Percentiles rank a stretch among this genome's conserved stretches.
These are phyloP conservation scores for Podospora comata DNA, from an alignment of 495 filamentous ascomycete genomes.

Conservation along the genomic window DNA sequence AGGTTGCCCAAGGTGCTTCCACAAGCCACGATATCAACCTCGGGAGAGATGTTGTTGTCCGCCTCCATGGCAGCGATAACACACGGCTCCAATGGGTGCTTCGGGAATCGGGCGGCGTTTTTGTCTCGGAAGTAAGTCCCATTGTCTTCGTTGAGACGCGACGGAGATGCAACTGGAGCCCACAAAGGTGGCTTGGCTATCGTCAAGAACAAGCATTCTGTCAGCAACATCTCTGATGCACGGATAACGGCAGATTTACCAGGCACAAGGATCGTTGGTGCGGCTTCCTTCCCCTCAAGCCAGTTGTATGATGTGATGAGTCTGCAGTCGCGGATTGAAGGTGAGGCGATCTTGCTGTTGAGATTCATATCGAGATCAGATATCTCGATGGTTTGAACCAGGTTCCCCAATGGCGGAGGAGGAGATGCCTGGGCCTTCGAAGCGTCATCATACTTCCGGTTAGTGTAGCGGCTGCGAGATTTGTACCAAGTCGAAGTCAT, in stretches of 20 bases:
- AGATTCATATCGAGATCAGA: slow-evolving; percentile 5
- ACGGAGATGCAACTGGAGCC: slow-evolving; percentile 47
- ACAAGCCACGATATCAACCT: slow-evolving; percentile 61
- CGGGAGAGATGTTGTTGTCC: slow-evolving; percentile 22
- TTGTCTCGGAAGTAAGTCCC: slow-evolving; percentile 58
- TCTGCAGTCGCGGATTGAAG: slow-evolving; percentile 10
- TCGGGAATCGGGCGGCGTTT: slow-evolving; percentile 57
- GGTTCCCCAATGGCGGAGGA: slow-evolving; percentile 8
- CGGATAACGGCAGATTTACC: slow-evolving; percentile 14
- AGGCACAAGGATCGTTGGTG: slow-evolving; percentile 24
- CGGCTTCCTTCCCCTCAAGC: slow-evolving; percentile 6
- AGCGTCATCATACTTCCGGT: neutral
- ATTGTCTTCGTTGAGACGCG: slow-evolving; percentile 46
- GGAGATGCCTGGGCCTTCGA: neutral
- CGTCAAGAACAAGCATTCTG: neutral
- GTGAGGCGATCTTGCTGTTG: neutral
- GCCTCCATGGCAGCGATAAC: slow-evolving; percentile 38
- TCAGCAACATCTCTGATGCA: neutral
- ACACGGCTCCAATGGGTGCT: slow-evolving; percentile 57
- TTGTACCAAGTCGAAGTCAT: neutral
- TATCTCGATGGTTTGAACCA: slow-evolving; percentile 26
- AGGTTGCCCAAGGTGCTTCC: slow-evolving; percentile 56
- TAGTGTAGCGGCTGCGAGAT: neutral
- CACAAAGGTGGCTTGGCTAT: slow-evolving; percentile 57
- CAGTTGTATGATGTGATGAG: slow-evolving; percentile 28